Percentiles rank a stretch among this genome's conserved stretches.
phyloP scores from a whole-genome alignment of 768 basidiomycete species.

The Mrakia hoshinonis region DNA sequence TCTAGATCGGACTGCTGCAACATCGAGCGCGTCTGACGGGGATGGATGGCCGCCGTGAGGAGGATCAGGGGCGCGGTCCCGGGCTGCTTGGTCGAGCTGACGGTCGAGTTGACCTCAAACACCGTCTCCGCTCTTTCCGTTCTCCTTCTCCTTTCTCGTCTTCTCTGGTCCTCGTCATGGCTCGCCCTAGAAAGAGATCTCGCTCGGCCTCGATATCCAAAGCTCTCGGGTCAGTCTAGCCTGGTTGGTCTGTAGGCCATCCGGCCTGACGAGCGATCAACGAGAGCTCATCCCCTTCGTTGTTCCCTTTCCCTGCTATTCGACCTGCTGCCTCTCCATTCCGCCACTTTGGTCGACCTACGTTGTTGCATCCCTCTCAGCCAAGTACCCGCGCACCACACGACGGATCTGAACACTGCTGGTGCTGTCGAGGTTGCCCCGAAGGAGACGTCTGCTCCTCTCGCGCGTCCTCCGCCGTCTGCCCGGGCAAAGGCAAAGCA shows the following conservation, averaged over 20 bases:
- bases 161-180: background rate
- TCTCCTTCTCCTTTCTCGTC: background rate
- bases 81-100: too few relatives aligned
- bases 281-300: background rate
- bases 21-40: too few relatives aligned
- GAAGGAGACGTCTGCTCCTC: background rate
- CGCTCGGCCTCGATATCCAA: background rate
- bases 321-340: background rate
- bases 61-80: too few relatives aligned
- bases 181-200: constrained; percentile 10
- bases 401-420: background rate
- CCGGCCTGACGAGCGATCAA: background rate
- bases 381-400: constrained; percentile 2
- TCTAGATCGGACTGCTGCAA: too few relatives aligned
- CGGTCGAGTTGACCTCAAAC: background rate
- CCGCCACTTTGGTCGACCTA: background rate
- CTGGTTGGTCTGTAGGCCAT: background rate
- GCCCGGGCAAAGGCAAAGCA: constrained; percentile 1
- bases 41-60: too few relatives aligned
- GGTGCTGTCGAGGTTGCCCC: background rate
- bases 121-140: background rate
- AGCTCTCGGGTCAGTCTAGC: background rate
- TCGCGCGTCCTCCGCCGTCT: background rate
- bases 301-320: background rate
- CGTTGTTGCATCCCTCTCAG: background rate